These are phyloP conservation scores for Cryphonectria carpinicola DNA, from an alignment of 2,329 filamentous ascomycete species.

Conservation along the genomic window DNA sequence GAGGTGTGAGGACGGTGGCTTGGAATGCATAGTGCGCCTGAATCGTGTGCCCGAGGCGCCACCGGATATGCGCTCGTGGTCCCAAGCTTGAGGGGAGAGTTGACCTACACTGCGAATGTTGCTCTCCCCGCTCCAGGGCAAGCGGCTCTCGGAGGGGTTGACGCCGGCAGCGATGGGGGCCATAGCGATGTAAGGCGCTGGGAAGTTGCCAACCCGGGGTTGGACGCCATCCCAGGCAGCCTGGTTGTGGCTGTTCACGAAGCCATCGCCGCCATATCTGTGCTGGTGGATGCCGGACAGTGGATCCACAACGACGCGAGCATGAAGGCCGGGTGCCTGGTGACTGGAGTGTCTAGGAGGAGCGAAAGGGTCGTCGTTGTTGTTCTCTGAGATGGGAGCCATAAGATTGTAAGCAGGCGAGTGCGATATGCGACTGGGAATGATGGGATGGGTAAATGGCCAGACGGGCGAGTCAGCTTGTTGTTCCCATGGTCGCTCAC, in stretches of 20 bases:
- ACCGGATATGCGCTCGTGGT: background rate
- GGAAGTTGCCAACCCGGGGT: too few species aligned
- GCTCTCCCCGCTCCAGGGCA: background rate
- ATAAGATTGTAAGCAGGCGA: background rate
- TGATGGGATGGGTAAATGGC: background rate
- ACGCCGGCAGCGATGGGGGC: too few species aligned
- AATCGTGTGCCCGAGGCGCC: background rate
- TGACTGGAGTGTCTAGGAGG: background rate
- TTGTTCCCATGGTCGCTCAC: background rate
- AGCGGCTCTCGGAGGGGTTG: too few species aligned
- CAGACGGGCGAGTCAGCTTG: background rate
- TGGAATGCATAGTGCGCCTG: background rate
- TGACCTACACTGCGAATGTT: background rate
- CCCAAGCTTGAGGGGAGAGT: background rate
- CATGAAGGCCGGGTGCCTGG: background rate
- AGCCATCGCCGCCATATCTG: background rate
- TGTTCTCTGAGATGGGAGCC: background rate
- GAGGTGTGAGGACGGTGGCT: background rate
- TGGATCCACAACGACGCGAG: background rate
- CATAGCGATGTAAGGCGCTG: too few species aligned
- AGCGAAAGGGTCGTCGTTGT: background rate
- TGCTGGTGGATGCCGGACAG: background rate
- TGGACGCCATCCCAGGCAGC: too few species aligned
- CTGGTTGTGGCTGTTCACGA: background rate
- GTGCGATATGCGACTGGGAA: background rate